These are phyloP conservation scores for Termitomyces titanicus DNA, from an alignment of 768 basidiomycete genomes.

Conservation along the genomic window DNA sequence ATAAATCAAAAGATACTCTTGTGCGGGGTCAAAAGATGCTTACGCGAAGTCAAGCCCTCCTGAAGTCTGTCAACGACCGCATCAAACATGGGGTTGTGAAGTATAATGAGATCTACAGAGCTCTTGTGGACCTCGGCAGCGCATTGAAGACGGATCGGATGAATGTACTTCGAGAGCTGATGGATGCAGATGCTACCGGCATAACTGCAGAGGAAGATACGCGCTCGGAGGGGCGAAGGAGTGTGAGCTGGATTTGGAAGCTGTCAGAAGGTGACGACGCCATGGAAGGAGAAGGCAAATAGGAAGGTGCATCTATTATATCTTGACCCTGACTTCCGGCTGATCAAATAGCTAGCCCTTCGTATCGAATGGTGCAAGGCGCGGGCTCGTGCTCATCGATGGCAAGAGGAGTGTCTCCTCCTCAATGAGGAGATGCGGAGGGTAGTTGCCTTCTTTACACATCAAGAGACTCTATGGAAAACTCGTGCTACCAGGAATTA, in stretches of 20 bases:
- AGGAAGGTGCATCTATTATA: background rate
- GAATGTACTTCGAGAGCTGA: background rate
- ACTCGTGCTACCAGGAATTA: background rate
- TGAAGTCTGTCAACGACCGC: background rate
- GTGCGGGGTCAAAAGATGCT: conserved; percentile 22
- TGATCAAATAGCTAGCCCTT: background rate
- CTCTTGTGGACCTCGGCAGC: background rate
- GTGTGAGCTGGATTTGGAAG: conserved; percentile 1
- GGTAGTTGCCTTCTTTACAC: conserved; percentile 9
- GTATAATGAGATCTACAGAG: background rate
- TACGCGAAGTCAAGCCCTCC: conserved; percentile 18
- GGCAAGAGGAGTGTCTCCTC: conserved; percentile 36
- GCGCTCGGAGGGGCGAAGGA: background rate
- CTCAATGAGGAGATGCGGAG: no score
- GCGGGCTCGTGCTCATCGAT: conserved; percentile 24
- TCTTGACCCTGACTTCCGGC: background rate
- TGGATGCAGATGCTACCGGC: background rate
- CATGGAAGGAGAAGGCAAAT: background rate
- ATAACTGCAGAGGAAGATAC: background rate
- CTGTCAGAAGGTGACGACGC: background rate
- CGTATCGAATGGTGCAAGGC: conserved; percentile 28
- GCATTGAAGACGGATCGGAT: background rate
- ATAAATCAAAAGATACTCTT: conserved; percentile 29
- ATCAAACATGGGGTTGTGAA: background rate
- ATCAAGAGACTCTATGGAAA: background rate